Evolutionary conservation across 2,329 filamentous ascomycete species (phyloP), one percentile per base, ranked within the genome.

Genomic region (Dactylella cylindrospora): DNA sequence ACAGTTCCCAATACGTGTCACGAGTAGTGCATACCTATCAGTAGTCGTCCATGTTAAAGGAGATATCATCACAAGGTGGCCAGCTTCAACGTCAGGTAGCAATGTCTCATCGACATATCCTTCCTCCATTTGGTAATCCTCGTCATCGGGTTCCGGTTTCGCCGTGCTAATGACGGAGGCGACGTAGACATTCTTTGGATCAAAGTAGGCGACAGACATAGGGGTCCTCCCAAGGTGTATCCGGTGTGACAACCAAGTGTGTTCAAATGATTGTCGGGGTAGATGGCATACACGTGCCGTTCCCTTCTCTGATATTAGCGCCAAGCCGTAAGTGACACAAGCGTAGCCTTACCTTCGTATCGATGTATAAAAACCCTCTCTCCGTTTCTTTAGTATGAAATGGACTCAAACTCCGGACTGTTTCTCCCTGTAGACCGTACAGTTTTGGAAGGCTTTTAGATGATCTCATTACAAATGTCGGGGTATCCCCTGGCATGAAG

Each of bases 391-490:
- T 80, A 0, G 84, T 90, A 70, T 94, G 82, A 71, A 95, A 88
- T 0, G 82, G 76, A 65, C 84, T 88, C 68, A 97, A 78, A 43
- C 84, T 83, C 31, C 83, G 80, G 2, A 91, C 83, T 5, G 81
- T 80, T 10, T 78, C 76, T 0, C 86, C 85, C 61, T 84, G 81
- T 1, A 96, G 75, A 8, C 81, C 79, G n/a, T 95, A 73, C 10
- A 95, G 80, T 66, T 83, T 84, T 0, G 91, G 90, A 3, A 79
- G 74, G 45, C 85, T 90, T 66, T 88, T 86, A 28, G 88, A 81
- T 40, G 88, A 88, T 69, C 88, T 94, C 35, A 96, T 72, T 36
- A 98, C 75, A 71, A 97, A 90, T 55, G 83, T 84, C 0, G 91
- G 86, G 0, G 88, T 88, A 3, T 79, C 73, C 0, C 91, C 90